Evolutionary conservation across 441 rosid species (phyloP).

Genomic region (Pelargonium myrrhifolium): DNA sequence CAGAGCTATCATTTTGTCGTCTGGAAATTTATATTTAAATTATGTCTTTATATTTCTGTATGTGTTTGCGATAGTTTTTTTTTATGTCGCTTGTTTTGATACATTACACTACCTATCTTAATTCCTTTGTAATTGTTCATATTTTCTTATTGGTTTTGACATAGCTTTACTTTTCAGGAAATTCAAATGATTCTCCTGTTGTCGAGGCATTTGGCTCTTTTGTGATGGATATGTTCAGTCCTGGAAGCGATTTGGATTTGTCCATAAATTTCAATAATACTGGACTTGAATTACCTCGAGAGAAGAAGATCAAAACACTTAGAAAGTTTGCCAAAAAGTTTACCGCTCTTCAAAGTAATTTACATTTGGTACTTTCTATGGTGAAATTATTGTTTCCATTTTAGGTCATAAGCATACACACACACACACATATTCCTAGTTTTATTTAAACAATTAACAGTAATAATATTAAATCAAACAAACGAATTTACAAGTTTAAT

Average conservation of each 20-base stretch:
- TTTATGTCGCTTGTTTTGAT: background rate
- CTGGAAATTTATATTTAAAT: background rate
- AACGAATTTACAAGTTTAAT: too few species aligned
- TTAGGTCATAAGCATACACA: background rate
- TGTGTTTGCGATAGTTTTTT: background rate
- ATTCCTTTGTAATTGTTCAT: background rate
- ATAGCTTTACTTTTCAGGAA: conserved; percentile 22
- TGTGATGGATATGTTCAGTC: conserved; percentile 37
- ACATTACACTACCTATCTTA: background rate
- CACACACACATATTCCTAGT: background rate
- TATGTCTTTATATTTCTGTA: background rate
- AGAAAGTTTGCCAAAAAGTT: conserved; percentile 32
- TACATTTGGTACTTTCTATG: background rate
- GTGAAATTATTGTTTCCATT: background rate
- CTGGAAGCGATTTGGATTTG: conserved; percentile 43
- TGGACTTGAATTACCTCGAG: conserved; percentile 26
- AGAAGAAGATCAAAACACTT: conserved; percentile 33
- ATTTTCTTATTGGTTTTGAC: background rate
- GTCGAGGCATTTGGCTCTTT: conserved; percentile 51
- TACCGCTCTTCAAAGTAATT: conserved; percentile 31
- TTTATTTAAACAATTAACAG: background rate
- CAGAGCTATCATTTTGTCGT: too few species aligned
- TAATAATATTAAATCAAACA: too few species aligned
- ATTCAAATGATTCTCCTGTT: conserved; percentile 25
- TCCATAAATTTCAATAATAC: conserved; percentile 34